phyloP scores from a whole-genome alignment of 768 basidiomycete genomes.

The Leccinum obscurum region DNA sequence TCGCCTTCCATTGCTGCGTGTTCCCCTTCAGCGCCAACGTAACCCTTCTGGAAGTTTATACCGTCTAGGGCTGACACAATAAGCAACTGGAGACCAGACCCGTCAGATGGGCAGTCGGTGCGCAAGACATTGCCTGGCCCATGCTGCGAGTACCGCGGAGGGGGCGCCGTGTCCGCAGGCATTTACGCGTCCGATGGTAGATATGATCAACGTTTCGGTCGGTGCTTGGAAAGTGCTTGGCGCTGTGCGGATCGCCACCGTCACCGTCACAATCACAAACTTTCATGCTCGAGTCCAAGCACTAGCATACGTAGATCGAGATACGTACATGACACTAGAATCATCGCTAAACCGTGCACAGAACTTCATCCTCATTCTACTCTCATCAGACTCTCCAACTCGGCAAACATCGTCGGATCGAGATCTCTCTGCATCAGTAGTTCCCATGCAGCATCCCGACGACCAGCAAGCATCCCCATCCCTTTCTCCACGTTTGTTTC shows the following conservation, averaged over 20 bases:
- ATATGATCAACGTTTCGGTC: slow-evolving; percentile 1
- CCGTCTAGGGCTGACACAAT: slow-evolving; percentile 71
- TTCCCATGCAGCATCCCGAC: slow-evolving; percentile 70
- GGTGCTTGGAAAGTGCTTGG: background rate
- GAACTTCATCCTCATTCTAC: slow-evolving; percentile 50
- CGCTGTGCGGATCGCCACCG: slow-evolving; percentile 14
- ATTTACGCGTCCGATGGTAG: slow-evolving; percentile 12
- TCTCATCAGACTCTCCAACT: slow-evolving; percentile 76
- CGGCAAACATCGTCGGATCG: slow-evolving; percentile 72
- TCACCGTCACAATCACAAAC: background rate
- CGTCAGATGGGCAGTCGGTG: slow-evolving; percentile 20
- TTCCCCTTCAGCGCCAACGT: slow-evolving; percentile 80
- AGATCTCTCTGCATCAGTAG: slow-evolving; percentile 71
- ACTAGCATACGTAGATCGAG: slow-evolving; percentile 2
- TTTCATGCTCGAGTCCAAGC: background rate
- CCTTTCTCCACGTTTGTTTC: slow-evolving; percentile 69
- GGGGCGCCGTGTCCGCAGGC: slow-evolving; percentile 47
- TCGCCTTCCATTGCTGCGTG: slow-evolving; percentile 85
- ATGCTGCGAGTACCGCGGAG: slow-evolving; percentile 62
- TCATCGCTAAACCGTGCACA: slow-evolving; percentile 1
- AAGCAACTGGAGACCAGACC: slow-evolving; percentile 58
- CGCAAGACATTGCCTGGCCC: slow-evolving; percentile 30
- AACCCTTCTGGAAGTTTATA: slow-evolving; percentile 83
- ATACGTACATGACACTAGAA: slow-evolving; percentile 11
- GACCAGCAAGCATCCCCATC: slow-evolving; percentile 70